phyloP scores from a whole-genome alignment of 179 eudicot genomes.

The Beta macrorhiza region DNA sequence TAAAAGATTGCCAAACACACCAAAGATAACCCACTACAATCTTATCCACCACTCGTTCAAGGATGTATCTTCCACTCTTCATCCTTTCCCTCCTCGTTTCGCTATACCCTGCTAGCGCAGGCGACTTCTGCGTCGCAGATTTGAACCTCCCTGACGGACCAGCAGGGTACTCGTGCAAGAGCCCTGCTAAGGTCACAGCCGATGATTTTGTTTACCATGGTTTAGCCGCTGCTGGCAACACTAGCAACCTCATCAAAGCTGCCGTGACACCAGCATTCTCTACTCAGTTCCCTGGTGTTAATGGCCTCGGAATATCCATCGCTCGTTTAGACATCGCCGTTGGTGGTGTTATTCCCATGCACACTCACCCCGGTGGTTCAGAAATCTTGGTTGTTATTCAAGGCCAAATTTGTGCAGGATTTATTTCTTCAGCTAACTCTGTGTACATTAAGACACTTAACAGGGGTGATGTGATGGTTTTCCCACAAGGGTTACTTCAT shows the following conservation, averaged over 20 bases:
- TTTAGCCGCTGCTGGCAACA: conserved; percentile 47
- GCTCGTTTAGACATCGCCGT: conserved; percentile 58
- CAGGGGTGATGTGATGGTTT: conserved; percentile 33
- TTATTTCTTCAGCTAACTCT: conserved; percentile 22
- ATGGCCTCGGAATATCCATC: conserved; percentile 63
- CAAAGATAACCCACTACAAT: background rate
- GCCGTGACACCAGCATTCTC: conserved; percentile 64
- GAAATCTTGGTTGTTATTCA: conserved; percentile 42
- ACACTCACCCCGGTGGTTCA: conserved; percentile 71
- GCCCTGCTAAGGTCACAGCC: conserved; percentile 35
- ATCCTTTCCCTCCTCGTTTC: conserved; percentile 30
- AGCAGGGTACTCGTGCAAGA: conserved; percentile 65
- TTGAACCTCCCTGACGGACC: conserved; percentile 41
- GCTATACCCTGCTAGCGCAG: conserved; percentile 35
- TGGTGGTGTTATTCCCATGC: conserved; percentile 69
- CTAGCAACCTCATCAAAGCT: conserved; percentile 54
- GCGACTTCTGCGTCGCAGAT: conserved; percentile 72
- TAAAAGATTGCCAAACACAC: background rate
- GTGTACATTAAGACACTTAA: conserved; percentile 26
- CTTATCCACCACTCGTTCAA: background rate
- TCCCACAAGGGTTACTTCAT: conserved; percentile 31
- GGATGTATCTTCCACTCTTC: conserved; percentile 37
- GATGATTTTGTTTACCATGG: conserved; percentile 57
- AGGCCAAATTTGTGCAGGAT: conserved; percentile 27
- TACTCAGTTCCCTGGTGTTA: conserved; percentile 61